Evolutionary conservation across 192 early-diverging fungal genomes (phyloP), one percentile per base, ranked within the genome.

Genomic region (Podila verticillata): DNA sequence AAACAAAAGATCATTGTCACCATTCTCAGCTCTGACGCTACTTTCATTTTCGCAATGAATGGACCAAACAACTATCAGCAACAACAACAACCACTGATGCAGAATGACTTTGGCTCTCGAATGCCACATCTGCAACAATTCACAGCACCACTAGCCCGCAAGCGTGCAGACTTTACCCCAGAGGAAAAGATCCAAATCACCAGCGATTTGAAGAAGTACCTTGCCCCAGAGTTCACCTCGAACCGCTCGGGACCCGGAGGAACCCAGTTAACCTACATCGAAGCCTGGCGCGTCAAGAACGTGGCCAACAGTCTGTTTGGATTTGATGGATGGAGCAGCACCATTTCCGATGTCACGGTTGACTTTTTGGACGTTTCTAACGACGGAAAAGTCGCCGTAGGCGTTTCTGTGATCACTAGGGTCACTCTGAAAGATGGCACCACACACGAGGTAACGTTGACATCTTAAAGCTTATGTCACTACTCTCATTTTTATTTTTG

Each of bases 231-330:
- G 72, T 90, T 87, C 59, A 62, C 94, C 8, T 82, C 88, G 59
- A 86, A 84, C 3, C 87, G 95, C 4, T 54, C 87, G 24, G 95
- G 92, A 7, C 91, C 92, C 32, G 94, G 94, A 32, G 87, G 87
- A 75, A 73, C 74, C 0, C 90, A 90, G 28, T 83, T 97, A 17
- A 85, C 84, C n/a, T 96, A 95, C 63, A 68, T 96, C 44, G 95
- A 96, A 73, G 96, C 95, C 9, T 92, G 91, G 90, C 92, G 89
- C 32, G 90, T 88, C 44, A 94, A 95, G 51, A 91, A 91, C 70
- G 79, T 98, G 35, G 98, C 98, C 57, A 96, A 99, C 72, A 91
- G 95, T 31, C 71, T 97, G 7, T 98, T 99, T 87, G 98, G 96
- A 5, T 98, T 98, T 80, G 89, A 97, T 72, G 96, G 96, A 12